Evolutionary conservation across 148 eudicot species (phyloP), one percentile per base, ranked within the genome.

Genomic region (Polygonum aviculare): DNA sequence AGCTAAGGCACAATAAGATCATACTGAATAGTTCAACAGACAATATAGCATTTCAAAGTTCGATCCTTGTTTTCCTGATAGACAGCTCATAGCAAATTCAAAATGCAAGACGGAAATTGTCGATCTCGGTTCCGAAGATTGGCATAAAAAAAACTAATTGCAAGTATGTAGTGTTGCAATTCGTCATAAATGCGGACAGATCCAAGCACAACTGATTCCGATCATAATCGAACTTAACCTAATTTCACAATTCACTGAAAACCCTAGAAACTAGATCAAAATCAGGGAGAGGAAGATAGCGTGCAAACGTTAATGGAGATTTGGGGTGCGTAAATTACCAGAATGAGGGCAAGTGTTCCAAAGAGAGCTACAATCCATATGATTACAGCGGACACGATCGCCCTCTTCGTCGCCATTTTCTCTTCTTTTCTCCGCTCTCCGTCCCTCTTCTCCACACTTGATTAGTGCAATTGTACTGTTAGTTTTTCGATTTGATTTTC

Each of bases 331-430:
- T 16, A 44, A 10, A 39, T 2, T 85, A 94, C 98, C 92, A 90
- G 84, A 78, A 94, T 89, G 38, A 94, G 78, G 77, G 85, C 85
- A 54, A 94, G 82, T 57, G 97, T 89, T 69, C 86, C 98, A 63
- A 94, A 84, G 38, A 92, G 85, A 83, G 91, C 86, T 51, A 92
- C 78, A 75, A 87, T 73, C 98, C 98, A 94, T 33, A 91, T 21
- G 22, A 87, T 40, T 14, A 82, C 81, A 39, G 80, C 78, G 36
- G 75, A 71, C 7, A 77, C 62, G 38, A 85, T 80, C 65, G 52
- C 16, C 73, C 74, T 85, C 67, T 77, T 55, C 77, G 81, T 82
- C 82, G 79, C 82, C 82, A 79, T 82, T 63, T 49, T 55, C 47
- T 0, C 5, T 63, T 49, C 47, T 36, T 0, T 2, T 31, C 63